Evolutionary conservation across 2,329 filamentous ascomycete species (phyloP).

Genomic region (Fusarium musae): DNA sequence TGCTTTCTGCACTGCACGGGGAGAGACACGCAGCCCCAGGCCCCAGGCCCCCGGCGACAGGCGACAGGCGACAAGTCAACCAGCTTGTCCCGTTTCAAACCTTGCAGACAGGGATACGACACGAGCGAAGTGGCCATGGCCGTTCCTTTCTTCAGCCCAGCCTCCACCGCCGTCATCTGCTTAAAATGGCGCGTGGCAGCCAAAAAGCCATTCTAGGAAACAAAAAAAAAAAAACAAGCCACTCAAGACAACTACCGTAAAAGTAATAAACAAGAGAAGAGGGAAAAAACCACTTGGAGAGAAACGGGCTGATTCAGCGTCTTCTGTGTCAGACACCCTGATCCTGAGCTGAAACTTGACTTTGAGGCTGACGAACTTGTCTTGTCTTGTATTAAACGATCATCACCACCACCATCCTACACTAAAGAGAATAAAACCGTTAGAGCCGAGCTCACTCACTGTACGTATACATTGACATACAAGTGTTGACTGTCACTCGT

Average conservation of each 20-base stretch:
- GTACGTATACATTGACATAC: background rate
- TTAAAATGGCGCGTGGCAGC: conserved; percentile 44
- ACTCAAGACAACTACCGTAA: background rate
- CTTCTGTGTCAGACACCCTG: conserved; percentile 1
- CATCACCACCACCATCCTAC: background rate
- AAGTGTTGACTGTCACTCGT: background rate
- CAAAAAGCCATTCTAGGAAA: background rate
- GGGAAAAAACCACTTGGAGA: background rate
- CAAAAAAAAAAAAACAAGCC: background rate
- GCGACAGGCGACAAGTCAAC: conserved; percentile 4
- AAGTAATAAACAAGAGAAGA: conserved; percentile 1
- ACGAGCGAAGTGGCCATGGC: conserved; percentile 3
- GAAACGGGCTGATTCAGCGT: background rate
- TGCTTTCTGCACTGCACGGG: background rate
- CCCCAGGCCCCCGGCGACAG: background rate
- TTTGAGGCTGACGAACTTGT: conserved; percentile 32
- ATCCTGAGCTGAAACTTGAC: conserved; percentile 21
- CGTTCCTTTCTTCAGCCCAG: background rate
- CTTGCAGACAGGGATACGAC: conserved; percentile 25
- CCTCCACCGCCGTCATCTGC: conserved; percentile 23
- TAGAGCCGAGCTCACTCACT: background rate
- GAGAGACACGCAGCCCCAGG: background rate
- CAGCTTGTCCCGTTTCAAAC: conserved; percentile 19
- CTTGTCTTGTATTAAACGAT: background rate
- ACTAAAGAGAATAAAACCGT: background rate